These are phyloP conservation scores for Pyropia haitanensis DNA, from an alignment of 23 red algal species.

Conservation along the genomic window DNA sequence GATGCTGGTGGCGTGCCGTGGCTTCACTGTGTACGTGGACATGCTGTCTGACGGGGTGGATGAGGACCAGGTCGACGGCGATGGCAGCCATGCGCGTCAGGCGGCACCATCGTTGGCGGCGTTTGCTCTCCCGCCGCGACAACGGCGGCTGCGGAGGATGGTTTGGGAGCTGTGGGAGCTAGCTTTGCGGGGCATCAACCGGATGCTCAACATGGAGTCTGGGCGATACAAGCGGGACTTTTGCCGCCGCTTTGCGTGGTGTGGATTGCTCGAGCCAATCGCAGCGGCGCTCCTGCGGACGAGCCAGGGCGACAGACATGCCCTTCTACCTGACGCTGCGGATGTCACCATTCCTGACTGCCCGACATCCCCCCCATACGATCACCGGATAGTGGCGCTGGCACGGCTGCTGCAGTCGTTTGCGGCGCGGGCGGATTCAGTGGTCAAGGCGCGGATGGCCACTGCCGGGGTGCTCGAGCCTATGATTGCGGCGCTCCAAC, in stretches of 20 bases:
- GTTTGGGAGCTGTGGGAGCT: slow-evolving; percentile 32
- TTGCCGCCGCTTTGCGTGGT: slow-evolving; percentile 64
- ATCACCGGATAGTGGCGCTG: slow-evolving; percentile 25
- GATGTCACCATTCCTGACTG: not conserved
- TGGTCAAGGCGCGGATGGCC: slow-evolving; percentile 59
- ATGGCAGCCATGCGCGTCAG: not conserved
- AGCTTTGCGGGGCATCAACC: slow-evolving; percentile 52
- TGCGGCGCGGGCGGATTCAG: slow-evolving; percentile 57
- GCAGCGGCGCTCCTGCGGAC: slow-evolving; percentile 27
- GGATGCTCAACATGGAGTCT: slow-evolving; percentile 62
- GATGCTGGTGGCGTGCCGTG: slow-evolving; percentile 49
- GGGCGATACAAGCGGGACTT: slow-evolving; percentile 73
- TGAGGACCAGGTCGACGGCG: not conserved
- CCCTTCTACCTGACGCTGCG: not conserved
- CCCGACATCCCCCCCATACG: not conserved
- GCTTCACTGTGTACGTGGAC: slow-evolving; percentile 57
- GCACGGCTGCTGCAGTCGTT: slow-evolving; percentile 49
- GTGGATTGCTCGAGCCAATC: slow-evolving; percentile 65
- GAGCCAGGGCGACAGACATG: not conserved
- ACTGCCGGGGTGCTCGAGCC: slow-evolving; percentile 29
- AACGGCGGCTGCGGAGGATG: not conserved
- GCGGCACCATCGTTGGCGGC: not conserved
- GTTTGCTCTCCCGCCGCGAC: not conserved
- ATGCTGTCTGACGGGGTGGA: slow-evolving; percentile 2
- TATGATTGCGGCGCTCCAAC: slow-evolving; percentile 39